These are phyloP conservation scores for Xylaria sp. DNA, from an alignment of 2,329 filamentous ascomycete species.

Conservation along the genomic window DNA sequence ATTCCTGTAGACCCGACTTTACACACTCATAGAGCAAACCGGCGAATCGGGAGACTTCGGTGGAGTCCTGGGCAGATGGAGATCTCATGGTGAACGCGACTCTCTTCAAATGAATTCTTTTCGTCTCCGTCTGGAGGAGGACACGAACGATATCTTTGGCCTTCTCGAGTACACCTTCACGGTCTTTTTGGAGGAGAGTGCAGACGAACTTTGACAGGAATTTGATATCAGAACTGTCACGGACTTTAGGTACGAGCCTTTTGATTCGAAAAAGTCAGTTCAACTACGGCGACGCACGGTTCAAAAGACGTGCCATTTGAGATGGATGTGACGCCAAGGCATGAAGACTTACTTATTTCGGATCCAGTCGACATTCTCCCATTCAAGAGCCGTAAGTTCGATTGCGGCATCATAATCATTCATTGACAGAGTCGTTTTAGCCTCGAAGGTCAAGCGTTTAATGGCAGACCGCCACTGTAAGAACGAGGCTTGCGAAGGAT, in stretches of 20 bases:
- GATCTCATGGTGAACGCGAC: not conserved
- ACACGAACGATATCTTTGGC: conserved; percentile 4
- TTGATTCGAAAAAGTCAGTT: conserved; percentile 1
- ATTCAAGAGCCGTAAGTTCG: not conserved
- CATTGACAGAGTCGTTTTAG: not conserved
- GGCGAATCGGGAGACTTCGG: conserved; percentile 3
- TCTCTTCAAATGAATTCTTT: not conserved
- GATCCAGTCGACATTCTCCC: conserved; percentile 5
- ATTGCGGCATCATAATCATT: conserved; percentile 10
- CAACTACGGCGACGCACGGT: not conserved
- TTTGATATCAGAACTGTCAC: conserved; percentile 1
- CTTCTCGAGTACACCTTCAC: not conserved
- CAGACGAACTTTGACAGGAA: conserved; percentile 10
- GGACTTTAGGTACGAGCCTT: conserved; percentile 9
- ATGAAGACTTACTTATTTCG: conserved; percentile 3
- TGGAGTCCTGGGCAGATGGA: not conserved
- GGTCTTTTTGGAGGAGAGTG: conserved; percentile 7
- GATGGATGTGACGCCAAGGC: not conserved
- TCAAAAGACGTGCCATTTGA: not conserved
- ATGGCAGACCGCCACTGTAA: conserved; percentile 5
- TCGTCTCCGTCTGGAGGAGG: conserved; percentile 1
- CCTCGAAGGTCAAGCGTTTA: not conserved
- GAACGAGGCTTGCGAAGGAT: conserved; percentile 6
- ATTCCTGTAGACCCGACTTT: conserved; percentile 5
- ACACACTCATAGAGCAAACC: conserved; percentile 2